Evolutionary conservation across 306 rosid genomes (phyloP).

Genomic region (Acacia acuminata): DNA sequence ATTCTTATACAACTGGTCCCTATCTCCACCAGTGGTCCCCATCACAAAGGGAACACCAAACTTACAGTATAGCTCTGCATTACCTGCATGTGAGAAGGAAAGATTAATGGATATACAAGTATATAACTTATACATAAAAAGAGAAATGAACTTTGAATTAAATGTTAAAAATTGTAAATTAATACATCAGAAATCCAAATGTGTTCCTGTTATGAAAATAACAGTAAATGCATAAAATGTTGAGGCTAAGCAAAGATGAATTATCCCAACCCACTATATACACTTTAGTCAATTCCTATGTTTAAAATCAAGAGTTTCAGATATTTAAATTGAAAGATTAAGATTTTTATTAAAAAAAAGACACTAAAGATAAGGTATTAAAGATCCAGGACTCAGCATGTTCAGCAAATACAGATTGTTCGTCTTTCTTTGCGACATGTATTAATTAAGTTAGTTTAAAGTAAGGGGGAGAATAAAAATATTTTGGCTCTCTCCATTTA

Average conservation of each 20-base stretch:
- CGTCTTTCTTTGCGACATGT: not conserved
- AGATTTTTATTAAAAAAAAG: not conserved
- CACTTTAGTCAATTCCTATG: conserved; percentile 11
- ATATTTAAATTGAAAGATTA: not conserved
- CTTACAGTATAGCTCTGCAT: conserved; percentile 79
- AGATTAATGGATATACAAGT: not conserved
- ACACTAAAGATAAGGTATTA: conserved; percentile 2
- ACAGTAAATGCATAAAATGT: not conserved
- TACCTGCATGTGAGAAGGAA: conserved; percentile 50
- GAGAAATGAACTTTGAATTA: conserved; percentile 4
- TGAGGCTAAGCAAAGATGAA: conserved; percentile 15
- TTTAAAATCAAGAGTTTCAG: conserved; percentile 4
- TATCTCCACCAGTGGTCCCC: conserved; percentile 96
- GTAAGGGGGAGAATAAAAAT: not conserved
- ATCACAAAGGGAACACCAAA: conserved; percentile 95
- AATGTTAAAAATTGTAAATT: conserved; percentile 8
- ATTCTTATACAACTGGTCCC: conserved; percentile 65
- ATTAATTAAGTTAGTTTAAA: conserved; percentile 1
- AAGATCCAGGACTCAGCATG: conserved; percentile 3
- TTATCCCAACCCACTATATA: conserved; percentile 9
- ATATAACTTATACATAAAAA: not conserved
- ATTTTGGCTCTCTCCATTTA: not conserved
- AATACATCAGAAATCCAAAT: conserved; percentile 11
- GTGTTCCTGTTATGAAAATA: conserved; percentile 9
- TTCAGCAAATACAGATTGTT: not conserved